A percentile compares a stretch with the other conserved stretches of the same genome.
Conservation (phyloP, 2,329 filamentous ascomycete genomes). For the Fusarium citri region DNA sequence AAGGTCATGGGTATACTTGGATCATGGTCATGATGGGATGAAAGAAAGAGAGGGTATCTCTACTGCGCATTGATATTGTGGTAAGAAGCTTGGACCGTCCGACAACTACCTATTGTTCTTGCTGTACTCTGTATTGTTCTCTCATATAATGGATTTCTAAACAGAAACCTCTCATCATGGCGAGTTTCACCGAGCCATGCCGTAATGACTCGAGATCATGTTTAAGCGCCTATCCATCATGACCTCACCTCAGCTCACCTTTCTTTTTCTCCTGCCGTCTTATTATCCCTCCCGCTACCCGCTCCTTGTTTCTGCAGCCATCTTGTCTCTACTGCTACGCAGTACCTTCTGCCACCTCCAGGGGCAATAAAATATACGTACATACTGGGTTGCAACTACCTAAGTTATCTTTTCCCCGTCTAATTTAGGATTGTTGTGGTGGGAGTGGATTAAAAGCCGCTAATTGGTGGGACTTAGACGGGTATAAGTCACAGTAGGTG, state of each 20-base stretch:
- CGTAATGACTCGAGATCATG: conserved; percentile 21
- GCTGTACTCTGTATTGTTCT: not conserved
- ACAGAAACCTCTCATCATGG: not conserved
- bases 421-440: conserved; percentile 37
- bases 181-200: conserved; percentile 10
- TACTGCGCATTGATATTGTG: not conserved
- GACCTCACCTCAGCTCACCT: conserved; percentile 11
- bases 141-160: not conserved
- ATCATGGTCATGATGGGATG: conserved; percentile 33
- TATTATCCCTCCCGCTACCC: conserved; percentile 12
- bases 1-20: not conserved
- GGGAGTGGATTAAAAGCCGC: conserved; percentile 27
- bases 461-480: conserved; percentile 40
- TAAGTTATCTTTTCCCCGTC: conserved; percentile 4
- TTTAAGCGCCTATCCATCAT: conserved; percentile 5
- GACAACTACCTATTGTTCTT: conserved; percentile 19
- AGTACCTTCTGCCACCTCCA: conserved; percentile 11
- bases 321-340: conserved; percentile 18
- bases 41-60: not conserved
- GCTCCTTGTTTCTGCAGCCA: not conserved
- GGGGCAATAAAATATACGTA: conserved; percentile 25
- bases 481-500: conserved; percentile 26
- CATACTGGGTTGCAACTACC: conserved; percentile 11
- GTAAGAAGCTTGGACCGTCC: conserved; percentile 23
- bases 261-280: conserved; percentile 8